Evolutionary conservation across 2,329 filamentous ascomycete genomes (phyloP).

Genomic region (Diaporthe aspalathi): DNA sequence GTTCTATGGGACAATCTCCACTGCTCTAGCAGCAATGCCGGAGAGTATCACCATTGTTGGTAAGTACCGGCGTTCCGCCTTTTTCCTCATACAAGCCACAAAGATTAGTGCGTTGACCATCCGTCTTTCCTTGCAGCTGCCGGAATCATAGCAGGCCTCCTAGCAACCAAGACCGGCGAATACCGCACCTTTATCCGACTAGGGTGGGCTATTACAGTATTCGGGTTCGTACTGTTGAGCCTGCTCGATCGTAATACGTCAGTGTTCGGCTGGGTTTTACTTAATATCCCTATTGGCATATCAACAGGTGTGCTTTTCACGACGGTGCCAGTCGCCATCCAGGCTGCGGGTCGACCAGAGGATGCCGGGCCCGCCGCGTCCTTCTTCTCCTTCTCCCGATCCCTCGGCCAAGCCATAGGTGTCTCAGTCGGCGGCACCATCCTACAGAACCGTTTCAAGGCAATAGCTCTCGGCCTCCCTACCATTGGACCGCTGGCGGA

Average conservation of each 20-base stretch:
- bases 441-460: conserved; percentile 20
- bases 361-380: conserved; percentile 39
- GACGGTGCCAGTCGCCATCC: conserved; percentile 40
- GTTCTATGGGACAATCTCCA: conserved; percentile 35
- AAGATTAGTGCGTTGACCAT: not conserved
- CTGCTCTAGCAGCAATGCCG: conserved; percentile 41
- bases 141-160: conserved; percentile 39
- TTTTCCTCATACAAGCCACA: no score
- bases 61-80: not conserved
- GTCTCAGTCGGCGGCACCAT: conserved; percentile 40
- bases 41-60: conserved; percentile 38
- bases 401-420: conserved; percentile 40
- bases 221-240: conserved; percentile 37
- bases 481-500: conserved; percentile 16
- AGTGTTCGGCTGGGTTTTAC: conserved; percentile 33
- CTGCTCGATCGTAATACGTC: conserved; percentile 34
- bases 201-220: conserved; percentile 39
- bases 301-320: conserved; percentile 41
- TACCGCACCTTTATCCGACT: conserved; percentile 40
- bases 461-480: not conserved
- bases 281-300: conserved; percentile 38
- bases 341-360: conserved; percentile 40
- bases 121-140: not conserved
- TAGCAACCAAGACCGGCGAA: conserved; percentile 39
- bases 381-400: conserved; percentile 34